phyloP scores from a whole-genome alignment of 331 rosid genomes.

The Prunus yedoensis region DNA sequence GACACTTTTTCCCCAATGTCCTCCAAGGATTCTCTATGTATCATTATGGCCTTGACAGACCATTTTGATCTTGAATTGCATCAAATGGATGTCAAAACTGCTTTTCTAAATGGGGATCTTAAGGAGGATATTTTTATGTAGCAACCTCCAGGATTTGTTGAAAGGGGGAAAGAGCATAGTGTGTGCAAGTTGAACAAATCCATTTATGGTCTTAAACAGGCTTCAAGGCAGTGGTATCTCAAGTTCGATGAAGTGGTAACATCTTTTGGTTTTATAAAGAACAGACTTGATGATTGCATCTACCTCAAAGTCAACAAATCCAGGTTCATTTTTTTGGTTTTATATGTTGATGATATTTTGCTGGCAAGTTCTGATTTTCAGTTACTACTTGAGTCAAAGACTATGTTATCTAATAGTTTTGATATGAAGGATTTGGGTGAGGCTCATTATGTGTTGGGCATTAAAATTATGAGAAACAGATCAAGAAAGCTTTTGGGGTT shows the following conservation, averaged over 20 bases:
- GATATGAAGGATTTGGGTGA: neutral
- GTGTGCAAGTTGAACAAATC: neutral
- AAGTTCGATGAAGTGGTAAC: neutral
- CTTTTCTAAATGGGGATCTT: no score
- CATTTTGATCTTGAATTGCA: no score
- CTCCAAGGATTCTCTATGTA: neutral
- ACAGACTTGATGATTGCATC: neutral
- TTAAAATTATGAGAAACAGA: neutral
- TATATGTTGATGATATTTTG: neutral
- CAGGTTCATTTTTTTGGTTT: neutral
- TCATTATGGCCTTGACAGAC: no score
- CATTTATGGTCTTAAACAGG: neutral
- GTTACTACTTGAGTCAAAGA: neutral
- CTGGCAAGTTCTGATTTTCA: neutral
- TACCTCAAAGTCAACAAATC: neutral
- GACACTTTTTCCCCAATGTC: neutral
- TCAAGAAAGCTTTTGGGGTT: neutral
- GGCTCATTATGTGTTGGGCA: neutral
- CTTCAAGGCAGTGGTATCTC: neutral
- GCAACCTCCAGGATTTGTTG: no score
- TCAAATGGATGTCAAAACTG: no score
- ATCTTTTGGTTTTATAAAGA: neutral
- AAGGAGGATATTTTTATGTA: no score
- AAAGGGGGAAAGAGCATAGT: neutral
- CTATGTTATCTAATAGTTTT: neutral